Conservation (phyloP, 169 alveolate species). For the Babesia ovis region DNA sequence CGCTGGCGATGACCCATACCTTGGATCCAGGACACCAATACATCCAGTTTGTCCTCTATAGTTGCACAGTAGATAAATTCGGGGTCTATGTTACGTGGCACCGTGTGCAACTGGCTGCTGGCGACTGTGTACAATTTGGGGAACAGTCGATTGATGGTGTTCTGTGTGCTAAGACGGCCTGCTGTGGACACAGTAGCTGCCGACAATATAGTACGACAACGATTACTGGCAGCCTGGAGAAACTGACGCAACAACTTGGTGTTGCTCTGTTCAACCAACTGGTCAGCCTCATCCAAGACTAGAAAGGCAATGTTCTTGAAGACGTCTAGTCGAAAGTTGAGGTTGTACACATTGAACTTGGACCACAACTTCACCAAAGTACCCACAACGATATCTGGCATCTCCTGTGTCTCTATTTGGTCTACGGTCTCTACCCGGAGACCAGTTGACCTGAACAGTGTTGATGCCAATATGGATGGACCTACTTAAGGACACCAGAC, state of each 20-base stretch:
- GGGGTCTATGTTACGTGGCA: conserved; percentile 17
- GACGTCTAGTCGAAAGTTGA: conserved; percentile 52
- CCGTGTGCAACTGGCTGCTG: not conserved
- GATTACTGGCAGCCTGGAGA: not conserved
- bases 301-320: conserved; percentile 34
- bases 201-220: conserved; percentile 17
- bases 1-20: conserved; percentile 12
- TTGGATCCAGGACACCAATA: not conserved
- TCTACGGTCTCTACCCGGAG: conserved; percentile 34
- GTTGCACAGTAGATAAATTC: conserved; percentile 21
- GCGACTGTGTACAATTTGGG: not conserved
- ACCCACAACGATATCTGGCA: conserved; percentile 40
- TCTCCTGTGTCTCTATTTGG: conserved; percentile 54
- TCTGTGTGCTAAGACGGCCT: conserved; percentile 24
- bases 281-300: conserved; percentile 65
- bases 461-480: too few species aligned
- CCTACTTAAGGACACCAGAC: conserved; percentile 36
- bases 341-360: conserved; percentile 45
- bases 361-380: conserved; percentile 43
- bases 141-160: conserved; percentile 16
- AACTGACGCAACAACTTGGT: conserved; percentile 1
- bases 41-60: conserved; percentile 3
- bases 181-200: conserved; percentile 43
- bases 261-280: conserved; percentile 26
- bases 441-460: conserved; percentile 20